These are phyloP conservation scores for Bisporella sp. DNA, from an alignment of 2,329 filamentous ascomycete genomes.

Conservation along the genomic window DNA sequence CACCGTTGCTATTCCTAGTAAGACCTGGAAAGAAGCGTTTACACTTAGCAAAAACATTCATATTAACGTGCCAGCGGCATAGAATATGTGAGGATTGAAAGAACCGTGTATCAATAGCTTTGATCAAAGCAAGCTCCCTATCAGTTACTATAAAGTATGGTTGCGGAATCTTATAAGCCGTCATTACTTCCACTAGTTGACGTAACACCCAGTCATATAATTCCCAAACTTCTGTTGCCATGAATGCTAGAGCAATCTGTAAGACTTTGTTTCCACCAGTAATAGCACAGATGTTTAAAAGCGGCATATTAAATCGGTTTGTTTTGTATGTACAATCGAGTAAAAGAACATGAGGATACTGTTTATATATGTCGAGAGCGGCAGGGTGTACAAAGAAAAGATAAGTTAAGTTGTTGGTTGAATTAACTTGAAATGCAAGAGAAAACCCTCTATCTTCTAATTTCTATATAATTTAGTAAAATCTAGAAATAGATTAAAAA, in stretches of 20 bases:
- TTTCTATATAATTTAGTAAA: not conserved
- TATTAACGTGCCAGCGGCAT: conserved; percentile 1
- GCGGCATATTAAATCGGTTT: conserved; percentile 1
- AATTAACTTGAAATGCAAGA: not conserved
- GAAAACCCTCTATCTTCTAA: not conserved
- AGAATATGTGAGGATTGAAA: not conserved
- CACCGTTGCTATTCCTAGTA: not conserved
- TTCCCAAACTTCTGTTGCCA: not conserved
- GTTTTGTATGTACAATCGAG: conserved; percentile 4
- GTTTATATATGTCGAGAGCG: not conserved
- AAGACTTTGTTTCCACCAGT: not conserved
- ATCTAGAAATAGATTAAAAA: not conserved
- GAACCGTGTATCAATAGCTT: not conserved
- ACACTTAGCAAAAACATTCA: not conserved
- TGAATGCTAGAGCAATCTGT: not conserved
- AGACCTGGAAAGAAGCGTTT: not conserved
- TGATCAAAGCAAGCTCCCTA: not conserved
- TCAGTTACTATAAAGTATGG: not conserved
- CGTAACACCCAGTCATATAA: not conserved
- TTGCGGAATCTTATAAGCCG: not conserved
- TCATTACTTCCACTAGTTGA: not conserved
- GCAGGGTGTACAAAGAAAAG: not conserved
- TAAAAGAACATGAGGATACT: not conserved
- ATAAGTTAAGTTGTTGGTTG: not conserved
- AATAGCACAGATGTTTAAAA: not conserved